These are phyloP conservation scores for Hymenoscyphus scutula DNA, from an alignment of 2,329 filamentous ascomycete species.

Conservation along the genomic window DNA sequence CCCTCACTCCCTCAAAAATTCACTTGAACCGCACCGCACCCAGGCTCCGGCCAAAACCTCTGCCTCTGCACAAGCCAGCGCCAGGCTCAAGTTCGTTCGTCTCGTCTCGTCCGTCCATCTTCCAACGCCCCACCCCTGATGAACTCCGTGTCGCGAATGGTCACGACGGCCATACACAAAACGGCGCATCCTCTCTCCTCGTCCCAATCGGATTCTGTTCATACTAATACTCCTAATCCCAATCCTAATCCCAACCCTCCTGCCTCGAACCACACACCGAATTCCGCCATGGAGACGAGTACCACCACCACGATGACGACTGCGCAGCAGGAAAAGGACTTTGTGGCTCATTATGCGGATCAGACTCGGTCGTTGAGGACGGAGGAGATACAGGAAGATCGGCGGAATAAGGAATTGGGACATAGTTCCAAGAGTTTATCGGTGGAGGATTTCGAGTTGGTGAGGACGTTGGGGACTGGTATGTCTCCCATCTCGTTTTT, in stretches of 20 bases:
- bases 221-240: not conserved
- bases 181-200: conserved; percentile 5
- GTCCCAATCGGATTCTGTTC: not conserved
- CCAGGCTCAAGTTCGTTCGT: not conserved
- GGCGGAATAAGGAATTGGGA: conserved; percentile 32
- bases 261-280: not conserved
- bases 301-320: conserved; percentile 2
- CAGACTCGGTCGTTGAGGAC: conserved; percentile 24
- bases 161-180: conserved; percentile 7
- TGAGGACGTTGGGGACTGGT: conserved; percentile 77
- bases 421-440: conserved; percentile 35
- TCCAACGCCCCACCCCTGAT: conserved; percentile 1
- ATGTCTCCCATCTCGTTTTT: conserved; percentile 34
- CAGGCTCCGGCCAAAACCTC: too few relatives aligned
- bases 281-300: not conserved
- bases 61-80: conserved; percentile 6
- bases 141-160: conserved; percentile 14
- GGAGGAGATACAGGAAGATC: conserved; percentile 28
- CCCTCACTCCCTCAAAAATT: not conserved
- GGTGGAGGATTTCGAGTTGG: conserved; percentile 64
- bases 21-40: not conserved
- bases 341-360: conserved; percentile 29
- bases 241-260: too few relatives aligned
- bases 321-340: conserved; percentile 31
- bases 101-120: not conserved